Conservation (phyloP, 2,329 filamentous ascomycete genomes). For the Venturia effusa region DNA sequence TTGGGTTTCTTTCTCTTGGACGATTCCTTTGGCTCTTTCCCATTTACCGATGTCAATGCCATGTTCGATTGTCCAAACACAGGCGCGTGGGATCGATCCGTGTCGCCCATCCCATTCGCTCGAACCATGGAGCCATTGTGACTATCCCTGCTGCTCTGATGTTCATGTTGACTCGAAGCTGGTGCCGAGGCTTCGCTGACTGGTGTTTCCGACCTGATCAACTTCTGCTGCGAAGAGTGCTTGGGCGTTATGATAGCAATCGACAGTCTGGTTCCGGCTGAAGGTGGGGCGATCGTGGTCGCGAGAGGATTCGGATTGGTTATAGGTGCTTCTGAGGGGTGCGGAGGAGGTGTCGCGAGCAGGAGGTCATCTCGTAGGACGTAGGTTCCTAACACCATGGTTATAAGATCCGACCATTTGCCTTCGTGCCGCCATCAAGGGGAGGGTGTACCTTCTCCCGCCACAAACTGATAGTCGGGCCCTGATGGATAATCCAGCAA, state of each 20-base stretch:
- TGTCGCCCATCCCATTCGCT: slow-evolving; percentile 23
- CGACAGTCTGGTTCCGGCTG: slow-evolving; percentile 73
- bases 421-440: not conserved
- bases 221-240: slow-evolving; percentile 29
- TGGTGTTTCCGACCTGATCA: slow-evolving; percentile 28
- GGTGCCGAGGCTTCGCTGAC: slow-evolving; percentile 29
- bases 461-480: slow-evolving; percentile 78
- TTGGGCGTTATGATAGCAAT: slow-evolving; percentile 52
- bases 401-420: not conserved
- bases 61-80: slow-evolving; percentile 82
- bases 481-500: slow-evolving; percentile 68
- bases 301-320: slow-evolving; percentile 84
- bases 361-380: slow-evolving; percentile 81
- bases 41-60: slow-evolving; percentile 49
- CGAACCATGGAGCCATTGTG: slow-evolving; percentile 32
- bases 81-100: slow-evolving; percentile 29
- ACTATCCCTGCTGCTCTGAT: slow-evolving; percentile 31
- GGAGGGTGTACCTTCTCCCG: slow-evolving; percentile 65
- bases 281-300: slow-evolving; percentile 74
- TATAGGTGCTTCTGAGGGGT: slow-evolving; percentile 84
- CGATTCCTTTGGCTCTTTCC: slow-evolving; percentile 56
- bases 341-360: slow-evolving; percentile 76
- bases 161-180: slow-evolving; percentile 26
- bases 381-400: slow-evolving; percentile 61
- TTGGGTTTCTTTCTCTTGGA: slow-evolving; percentile 84